Base-by-base conservation (phyloP, 1,284 basidiomycete species). In the Ceratobasidium sp. region DNA sequence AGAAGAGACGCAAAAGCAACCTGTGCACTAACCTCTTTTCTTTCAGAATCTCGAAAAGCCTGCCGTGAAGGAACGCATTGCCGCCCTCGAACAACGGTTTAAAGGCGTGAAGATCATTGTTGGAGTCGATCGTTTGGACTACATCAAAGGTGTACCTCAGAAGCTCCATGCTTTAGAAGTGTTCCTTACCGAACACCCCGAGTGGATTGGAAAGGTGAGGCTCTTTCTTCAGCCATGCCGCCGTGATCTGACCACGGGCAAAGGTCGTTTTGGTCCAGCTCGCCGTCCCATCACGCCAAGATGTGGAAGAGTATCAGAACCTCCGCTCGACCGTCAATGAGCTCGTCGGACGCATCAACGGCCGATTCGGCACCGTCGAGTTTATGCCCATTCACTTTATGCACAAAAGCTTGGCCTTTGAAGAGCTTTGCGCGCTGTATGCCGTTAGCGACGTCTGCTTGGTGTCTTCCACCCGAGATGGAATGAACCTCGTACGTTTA, bases 301-400 rank as follows among this genome's bases (percentile, higher is more conserved):
- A 99, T 82, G 97, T 99, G 69, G 98, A 99, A 84, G 97, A 99
- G 85, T 99, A 99, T 83, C 97, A 99, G 85, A 99, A 99, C 85
- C 85, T 99, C 78, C 91, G 98, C 9, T 92, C 96, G 11, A 96
- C 94, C 1, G 97, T 99, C 67, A 99, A 99, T 86, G 97, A 99
- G 84, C 90, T 98, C 51, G 97, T 99, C 17, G 98, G 98, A 0
- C 90, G 97, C 40, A 99, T 99, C 86, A 99, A 99, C 82, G 98
- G 98, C 6, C 92, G 96, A 9, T 99, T 99, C 82, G 98, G 98
- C 29, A 99, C 97, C 0, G 96, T 99, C 79, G 97, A 99, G 81
- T 98, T 97, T 83, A 98, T 98, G 94, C 97, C 97, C 3, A 99
- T 99, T 79, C 97, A 99, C 84, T 99, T 98, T 84, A 94, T 99